Conservation (phyloP, 2,329 filamentous ascomycete genomes). For the Alternaria brassicicola region DNA sequence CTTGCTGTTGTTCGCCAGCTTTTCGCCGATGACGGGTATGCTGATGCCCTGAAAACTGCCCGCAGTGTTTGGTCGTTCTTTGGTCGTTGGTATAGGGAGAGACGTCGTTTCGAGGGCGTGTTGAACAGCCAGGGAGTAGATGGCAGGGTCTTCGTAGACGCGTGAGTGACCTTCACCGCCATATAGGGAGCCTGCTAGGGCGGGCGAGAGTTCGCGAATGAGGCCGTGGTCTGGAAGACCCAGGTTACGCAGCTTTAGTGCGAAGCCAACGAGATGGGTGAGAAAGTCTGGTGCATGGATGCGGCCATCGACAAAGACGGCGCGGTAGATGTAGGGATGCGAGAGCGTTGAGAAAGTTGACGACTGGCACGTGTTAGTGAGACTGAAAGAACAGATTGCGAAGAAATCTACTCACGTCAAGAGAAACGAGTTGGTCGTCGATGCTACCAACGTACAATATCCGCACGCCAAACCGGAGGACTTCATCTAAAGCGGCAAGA, state of each 20-base stretch:
- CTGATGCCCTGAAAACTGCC: slow-evolving; percentile 39
- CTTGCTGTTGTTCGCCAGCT: slow-evolving; percentile 15
- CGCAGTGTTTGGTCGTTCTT: slow-evolving; percentile 28
- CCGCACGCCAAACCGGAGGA: slow-evolving; percentile 78
- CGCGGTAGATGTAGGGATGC: slow-evolving; percentile 92
- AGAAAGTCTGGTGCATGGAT: slow-evolving; percentile 94
- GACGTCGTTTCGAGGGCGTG: slow-evolving; percentile 57
- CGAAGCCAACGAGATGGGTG: slow-evolving; percentile 89
- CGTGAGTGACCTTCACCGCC: slow-evolving; percentile 91
- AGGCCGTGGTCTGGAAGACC: slow-evolving; percentile 92
- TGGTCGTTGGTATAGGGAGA: slow-evolving; percentile 30
- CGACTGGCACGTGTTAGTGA: slow-evolving; percentile 63
- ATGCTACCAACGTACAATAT: slow-evolving; percentile 92
- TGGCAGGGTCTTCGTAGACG: slow-evolving; percentile 85
- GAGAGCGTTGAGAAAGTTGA: slow-evolving; percentile 83
- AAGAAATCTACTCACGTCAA: slow-evolving; percentile 67
- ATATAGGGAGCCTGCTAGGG: slow-evolving; percentile 89
- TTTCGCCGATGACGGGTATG: slow-evolving; percentile 40
- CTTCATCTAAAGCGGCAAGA: slow-evolving; percentile 73
- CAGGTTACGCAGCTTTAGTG: slow-evolving; percentile 90
- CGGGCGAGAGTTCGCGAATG: slow-evolving; percentile 84
- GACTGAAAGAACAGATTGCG: not conserved
- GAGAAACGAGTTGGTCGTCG: slow-evolving; percentile 92
- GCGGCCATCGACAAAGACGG: slow-evolving; percentile 94
- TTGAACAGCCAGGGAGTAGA: slow-evolving; percentile 70